These are phyloP conservation scores for Ustulina deusta DNA, from an alignment of 2,329 filamentous ascomycete genomes.

Conservation along the genomic window DNA sequence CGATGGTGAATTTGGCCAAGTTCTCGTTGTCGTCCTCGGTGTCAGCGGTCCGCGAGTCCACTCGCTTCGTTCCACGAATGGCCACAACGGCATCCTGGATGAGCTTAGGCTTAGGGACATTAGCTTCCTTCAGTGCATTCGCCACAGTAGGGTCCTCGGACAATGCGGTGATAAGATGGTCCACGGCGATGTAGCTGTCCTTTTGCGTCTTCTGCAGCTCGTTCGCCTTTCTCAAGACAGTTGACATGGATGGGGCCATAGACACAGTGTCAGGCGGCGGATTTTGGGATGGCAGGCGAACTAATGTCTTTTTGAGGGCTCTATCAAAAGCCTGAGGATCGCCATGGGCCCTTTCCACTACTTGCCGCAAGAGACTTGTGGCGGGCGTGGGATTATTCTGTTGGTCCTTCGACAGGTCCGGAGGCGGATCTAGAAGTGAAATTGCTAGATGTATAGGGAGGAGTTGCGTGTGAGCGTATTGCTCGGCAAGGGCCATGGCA, in stretches of 20 bases:
- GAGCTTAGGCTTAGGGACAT: slow-evolving; percentile 90
- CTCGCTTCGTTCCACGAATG: slow-evolving; percentile 90
- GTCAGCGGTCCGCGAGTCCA: slow-evolving; percentile 97
- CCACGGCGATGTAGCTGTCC: slow-evolving; percentile 92
- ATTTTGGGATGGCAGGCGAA: slow-evolving; percentile 92
- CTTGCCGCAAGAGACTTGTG: slow-evolving; percentile 90
- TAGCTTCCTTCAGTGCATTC: slow-evolving; percentile 81
- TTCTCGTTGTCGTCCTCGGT: slow-evolving; percentile 94
- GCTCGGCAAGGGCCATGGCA: slow-evolving; percentile 86
- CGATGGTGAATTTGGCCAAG: slow-evolving; percentile 96
- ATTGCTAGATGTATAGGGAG: slow-evolving; percentile 91
- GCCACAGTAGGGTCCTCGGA: slow-evolving; percentile 83
- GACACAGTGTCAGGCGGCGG: slow-evolving; percentile 91
- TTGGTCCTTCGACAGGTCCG: slow-evolving; percentile 83
- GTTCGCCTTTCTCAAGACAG: slow-evolving; percentile 83
- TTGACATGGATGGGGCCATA: slow-evolving; percentile 83
- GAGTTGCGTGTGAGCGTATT: slow-evolving; percentile 92
- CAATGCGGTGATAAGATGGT: slow-evolving; percentile 90
- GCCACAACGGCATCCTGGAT: slow-evolving; percentile 90
- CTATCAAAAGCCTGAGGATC: slow-evolving; percentile 91
- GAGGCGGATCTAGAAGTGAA: slow-evolving; percentile 79
- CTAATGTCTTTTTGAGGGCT: slow-evolving; percentile 89
- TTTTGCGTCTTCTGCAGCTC: slow-evolving; percentile 98
- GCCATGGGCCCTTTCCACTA: slow-evolving; percentile 92
- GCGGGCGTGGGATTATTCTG: slow-evolving; percentile 77